phyloP scores from a whole-genome alignment of 192 early-diverging fungal species.

The Backusella tarrabulga region DNA sequence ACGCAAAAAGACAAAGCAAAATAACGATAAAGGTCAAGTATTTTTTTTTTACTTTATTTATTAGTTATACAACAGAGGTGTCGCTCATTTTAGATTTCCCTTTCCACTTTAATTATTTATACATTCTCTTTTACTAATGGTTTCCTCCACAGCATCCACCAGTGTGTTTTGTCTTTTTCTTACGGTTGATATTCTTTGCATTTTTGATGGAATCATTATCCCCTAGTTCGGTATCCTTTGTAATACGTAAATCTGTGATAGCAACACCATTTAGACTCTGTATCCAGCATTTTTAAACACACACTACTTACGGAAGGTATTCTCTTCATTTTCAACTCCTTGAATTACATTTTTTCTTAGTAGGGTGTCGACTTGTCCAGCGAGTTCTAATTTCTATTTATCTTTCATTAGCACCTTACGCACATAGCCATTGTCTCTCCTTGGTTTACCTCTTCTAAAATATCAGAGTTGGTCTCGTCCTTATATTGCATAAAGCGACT shows the following conservation, averaged over 20 bases:
- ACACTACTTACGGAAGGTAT: conserved; percentile 15
- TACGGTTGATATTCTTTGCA: conserved; percentile 23
- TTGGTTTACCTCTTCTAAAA: conserved; percentile 28
- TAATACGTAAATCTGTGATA: conserved; percentile 24
- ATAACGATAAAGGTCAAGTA: neutral
- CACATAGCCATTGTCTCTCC: too few species aligned
- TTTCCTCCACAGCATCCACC: conserved; percentile 23
- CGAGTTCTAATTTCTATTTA: conserved; percentile 27
- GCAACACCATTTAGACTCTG: neutral
- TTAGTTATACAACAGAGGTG: too few species aligned
- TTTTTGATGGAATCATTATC: conserved; percentile 38
- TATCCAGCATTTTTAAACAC: neutral
- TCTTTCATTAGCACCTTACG: neutral
- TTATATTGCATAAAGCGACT: conserved; percentile 27
- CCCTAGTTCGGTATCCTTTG: conserved; percentile 33
- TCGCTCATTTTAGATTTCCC: too few species aligned
- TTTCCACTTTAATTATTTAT: too few species aligned
- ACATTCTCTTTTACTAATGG: neutral
- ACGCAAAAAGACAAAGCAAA: too few species aligned
- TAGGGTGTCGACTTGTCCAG: conserved; percentile 25
- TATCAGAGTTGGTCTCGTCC: conserved; percentile 27
- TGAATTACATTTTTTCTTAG: conserved; percentile 30
- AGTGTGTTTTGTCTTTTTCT: conserved; percentile 11
- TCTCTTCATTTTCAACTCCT: conserved; percentile 18
- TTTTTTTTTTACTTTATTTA: neutral